Base-by-base conservation (phyloP, 768 basidiomycete genomes). In the Imleria badia region DNA sequence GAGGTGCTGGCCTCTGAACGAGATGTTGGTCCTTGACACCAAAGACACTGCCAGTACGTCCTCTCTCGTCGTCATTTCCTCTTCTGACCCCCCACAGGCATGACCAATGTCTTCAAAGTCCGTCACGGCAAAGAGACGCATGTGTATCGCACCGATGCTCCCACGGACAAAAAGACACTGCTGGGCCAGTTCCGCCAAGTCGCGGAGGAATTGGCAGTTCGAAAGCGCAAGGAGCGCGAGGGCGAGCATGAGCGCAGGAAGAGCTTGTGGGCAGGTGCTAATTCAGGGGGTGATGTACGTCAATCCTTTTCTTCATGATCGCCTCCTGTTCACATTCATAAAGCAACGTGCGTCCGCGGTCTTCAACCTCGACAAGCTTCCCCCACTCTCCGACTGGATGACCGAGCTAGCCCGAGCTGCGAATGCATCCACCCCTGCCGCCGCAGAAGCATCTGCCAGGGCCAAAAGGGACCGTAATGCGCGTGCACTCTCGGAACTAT, bases 91-190 rank as follows among this genome's bases (percentile, higher is more conserved):
- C 47, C 36, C 48, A 17, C 46, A 84, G 87, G 74, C 45, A 87
- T 98, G 79, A 92, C 87, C n/a, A 97, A 98, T 62, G 95, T 98
- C 5, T 90, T 98, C 79, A 98, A 98, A 76, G 85, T 99, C 58
- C 81, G 89, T 56, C 85, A 94, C 55, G 87, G 90, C 6, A 97
- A 96, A 70, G 96, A 98, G 70, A 91, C 91, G 1, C 87, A 94
- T 66, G 94, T 99, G 8, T 98, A 93, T 70, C 85, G 95, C 34
- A 91, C 91, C 3, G 91, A 95, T 53, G 79, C 78, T 9, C 65
- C 84, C 0, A 75, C 85, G 23, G 94, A 98, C 65, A 99, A 99
- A 78, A 94, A 91, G 72, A 76, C 79, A 10, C 78, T 98, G 0
- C 78, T 99, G 14, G 71, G 84, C 0, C 87, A 94, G 57, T 93